Evolutionary conservation across 2,329 filamentous ascomycete genomes (phyloP), one percentile per base, ranked within the genome.

Genomic region (Chrysoporthe puriensis): DNA sequence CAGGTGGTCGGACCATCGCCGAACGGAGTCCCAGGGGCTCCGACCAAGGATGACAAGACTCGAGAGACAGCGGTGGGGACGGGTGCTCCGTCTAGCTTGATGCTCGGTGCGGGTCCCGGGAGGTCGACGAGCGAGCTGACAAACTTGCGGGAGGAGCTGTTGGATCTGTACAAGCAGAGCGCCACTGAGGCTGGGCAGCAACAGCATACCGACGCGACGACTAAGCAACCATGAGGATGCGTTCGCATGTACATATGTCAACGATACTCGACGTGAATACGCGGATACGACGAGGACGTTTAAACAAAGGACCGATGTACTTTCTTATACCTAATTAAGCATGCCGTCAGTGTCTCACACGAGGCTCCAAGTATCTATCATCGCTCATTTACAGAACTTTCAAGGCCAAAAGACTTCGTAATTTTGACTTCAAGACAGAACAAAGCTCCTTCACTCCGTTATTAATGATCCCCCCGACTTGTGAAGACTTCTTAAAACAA

Each of bases 91-190:
- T n/a, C 54, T 7, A 6, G 54, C 54, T 57, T 57, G 34, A 40
- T 21, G 34, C 54, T 18, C 0, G 36, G 36, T 7, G 6, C 40
- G 26, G n/a, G n/a, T 14, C n/a, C 9, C 11, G 36, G 44, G 50
- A 42, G 44, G 13, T 21, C 34, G 36, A 56, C n/a, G 13, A 32
- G 18, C 4, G 62, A 64, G 62, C 40, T 64, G 50, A 57, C 62
- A n/a, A 48, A n/a, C 9, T 8, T 64, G 50, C 62, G 40, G 14
- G 50, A 64, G 21, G 62, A 64, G 26, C n/a, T 64, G 52, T 11
- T 64, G 40, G 40, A 58, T 6, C 36, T 64, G 52, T 64, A 64
- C 42, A 26, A 13, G 21, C 50, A 64, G 14, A 42, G 52, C 11
- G 40, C 40, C 36, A 11, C 40, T 2, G 9, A 9, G n/a, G 40